Evolutionary conservation across 768 basidiomycete genomes (phyloP).

Genomic region (Hygrophoropsis aurantiaca): DNA sequence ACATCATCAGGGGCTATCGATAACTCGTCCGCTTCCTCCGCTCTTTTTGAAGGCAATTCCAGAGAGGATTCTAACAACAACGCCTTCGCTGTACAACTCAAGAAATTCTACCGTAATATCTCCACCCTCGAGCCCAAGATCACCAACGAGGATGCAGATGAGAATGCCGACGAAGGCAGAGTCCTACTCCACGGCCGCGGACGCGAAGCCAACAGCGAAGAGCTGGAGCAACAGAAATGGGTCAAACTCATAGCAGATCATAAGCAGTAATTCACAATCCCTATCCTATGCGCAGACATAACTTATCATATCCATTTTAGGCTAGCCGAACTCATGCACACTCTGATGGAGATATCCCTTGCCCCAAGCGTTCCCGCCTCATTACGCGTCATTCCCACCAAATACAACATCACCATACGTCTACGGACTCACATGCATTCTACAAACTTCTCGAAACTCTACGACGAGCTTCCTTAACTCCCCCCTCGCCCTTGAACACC

Average conservation of each 20-base stretch:
- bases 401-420: too few species aligned
- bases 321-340: conserved; percentile 87
- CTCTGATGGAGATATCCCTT: conserved; percentile 80
- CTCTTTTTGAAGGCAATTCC: too few species aligned
- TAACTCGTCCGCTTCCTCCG: conserved; percentile 70
- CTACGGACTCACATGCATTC: too few species aligned
- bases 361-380: conserved; percentile 85
- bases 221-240: too few species aligned
- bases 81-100: conserved; percentile 72
- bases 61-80: conserved; percentile 60
- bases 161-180: conserved; percentile 43
- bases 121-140: conserved; percentile 77
- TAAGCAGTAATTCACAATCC: conserved; percentile 62
- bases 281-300: conserved; percentile 5
- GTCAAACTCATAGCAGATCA: conserved; percentile 81
- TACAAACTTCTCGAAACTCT: too few species aligned
- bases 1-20: conserved; percentile 76
- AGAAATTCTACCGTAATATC: conserved; percentile 81
- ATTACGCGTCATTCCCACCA: too few species aligned
- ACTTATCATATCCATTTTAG: conserved; percentile 41
- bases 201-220: conserved; percentile 40
- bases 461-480: too few species aligned
- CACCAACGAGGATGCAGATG: conserved; percentile 57
- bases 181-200: conserved; percentile 33
- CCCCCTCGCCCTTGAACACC: too few species aligned